Evolutionary conservation across 2,329 filamentous ascomycete genomes (phyloP), one percentile per base, ranked within the genome.

Genomic region (Passalora sequoiae): DNA sequence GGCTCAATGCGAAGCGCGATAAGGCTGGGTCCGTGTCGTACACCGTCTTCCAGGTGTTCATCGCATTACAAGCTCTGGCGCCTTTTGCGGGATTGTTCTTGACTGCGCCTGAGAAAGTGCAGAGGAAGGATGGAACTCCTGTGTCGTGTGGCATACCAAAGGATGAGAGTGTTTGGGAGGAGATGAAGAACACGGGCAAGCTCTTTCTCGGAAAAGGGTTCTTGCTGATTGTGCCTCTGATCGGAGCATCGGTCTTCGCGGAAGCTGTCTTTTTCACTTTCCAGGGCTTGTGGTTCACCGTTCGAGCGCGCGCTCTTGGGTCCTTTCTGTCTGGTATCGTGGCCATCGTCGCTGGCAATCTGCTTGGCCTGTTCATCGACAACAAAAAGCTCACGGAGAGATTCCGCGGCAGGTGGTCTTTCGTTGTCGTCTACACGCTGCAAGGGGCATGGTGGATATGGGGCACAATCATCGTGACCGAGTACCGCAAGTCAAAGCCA

Each of bases 371-470:
- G 8, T 85, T 75, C 61, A 71, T 86, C 2, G 83, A 86, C 50
- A 71, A 69, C n/a, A 73, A 69, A 1, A 65, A 66, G 0, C 60
- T 83, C 4, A 61, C 77, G 0, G 65, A 84, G 3, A 76, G 74
- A 47, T 59, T 65, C 0, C 71, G 81, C 4, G 70, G 75, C 2
- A 69, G 82, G 3, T 68, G 61, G 3, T 69, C 77, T 0, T 86
- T 84, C 54, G 68, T 65, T 47, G 44, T 67, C 3, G 72, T 82
- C 31, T 67, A 74, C 12, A 65, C 71, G 0, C 55, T 83, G 0
- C 81, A 85, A 54, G 83, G 83, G 0, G 81, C 69, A 0, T 86
- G 81, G 76, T 88, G 84, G 83, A 69, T 78, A 3, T 88, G 84
- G 83, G 77, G 75, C 0, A 84, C 82, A 0, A 65, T 87, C 2